phyloP scores from a whole-genome alignment of 2,329 filamentous ascomycete genomes.

The Sporothrix brasiliensis region DNA sequence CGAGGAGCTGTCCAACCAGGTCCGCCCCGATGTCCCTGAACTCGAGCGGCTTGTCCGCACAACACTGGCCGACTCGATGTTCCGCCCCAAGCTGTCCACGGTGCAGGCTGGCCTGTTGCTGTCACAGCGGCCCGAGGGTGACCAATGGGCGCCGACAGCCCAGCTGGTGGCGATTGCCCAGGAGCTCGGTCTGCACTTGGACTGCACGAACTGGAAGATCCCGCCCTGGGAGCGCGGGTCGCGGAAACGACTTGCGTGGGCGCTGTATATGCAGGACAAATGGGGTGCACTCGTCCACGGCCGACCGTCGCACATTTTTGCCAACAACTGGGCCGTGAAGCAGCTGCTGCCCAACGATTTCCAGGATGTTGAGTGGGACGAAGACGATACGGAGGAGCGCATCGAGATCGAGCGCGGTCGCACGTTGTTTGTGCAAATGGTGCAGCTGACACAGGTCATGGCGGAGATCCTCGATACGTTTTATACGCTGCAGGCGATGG shows the following conservation, averaged over 20 bases:
- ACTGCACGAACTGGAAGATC: conserved; percentile 64
- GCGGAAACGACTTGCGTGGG: conserved; percentile 65
- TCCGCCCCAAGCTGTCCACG: conserved; percentile 58
- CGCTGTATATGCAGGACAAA: conserved; percentile 66
- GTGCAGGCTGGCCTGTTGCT: conserved; percentile 59
- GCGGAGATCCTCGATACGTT: conserved; percentile 81
- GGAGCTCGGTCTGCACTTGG: conserved; percentile 62
- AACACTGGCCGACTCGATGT: conserved; percentile 53
- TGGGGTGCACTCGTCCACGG: conserved; percentile 87
- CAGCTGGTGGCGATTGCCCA: conserved; percentile 61
- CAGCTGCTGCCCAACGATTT: conserved; percentile 69
- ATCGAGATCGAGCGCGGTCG: conserved; percentile 68
- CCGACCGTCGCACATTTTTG: conserved; percentile 74
- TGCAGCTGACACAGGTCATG: conserved; percentile 73
- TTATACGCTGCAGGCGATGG: conserved; percentile 77
- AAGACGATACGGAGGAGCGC: conserved; percentile 63
- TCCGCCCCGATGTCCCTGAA: conserved; percentile 47
- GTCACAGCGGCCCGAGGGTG: conserved; percentile 53
- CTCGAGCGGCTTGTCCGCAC: conserved; percentile 45
- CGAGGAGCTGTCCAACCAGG: conserved; percentile 52
- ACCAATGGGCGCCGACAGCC: conserved; percentile 54
- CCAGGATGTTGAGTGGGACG: conserved; percentile 69
- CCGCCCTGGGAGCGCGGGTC: conserved; percentile 65
- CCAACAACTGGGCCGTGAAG: conserved; percentile 75
- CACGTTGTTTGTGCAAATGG: conserved; percentile 73